Base-by-base conservation (phyloP, 495 filamentous ascomycete species). In the Thermothielavioides terrestris region DNA sequence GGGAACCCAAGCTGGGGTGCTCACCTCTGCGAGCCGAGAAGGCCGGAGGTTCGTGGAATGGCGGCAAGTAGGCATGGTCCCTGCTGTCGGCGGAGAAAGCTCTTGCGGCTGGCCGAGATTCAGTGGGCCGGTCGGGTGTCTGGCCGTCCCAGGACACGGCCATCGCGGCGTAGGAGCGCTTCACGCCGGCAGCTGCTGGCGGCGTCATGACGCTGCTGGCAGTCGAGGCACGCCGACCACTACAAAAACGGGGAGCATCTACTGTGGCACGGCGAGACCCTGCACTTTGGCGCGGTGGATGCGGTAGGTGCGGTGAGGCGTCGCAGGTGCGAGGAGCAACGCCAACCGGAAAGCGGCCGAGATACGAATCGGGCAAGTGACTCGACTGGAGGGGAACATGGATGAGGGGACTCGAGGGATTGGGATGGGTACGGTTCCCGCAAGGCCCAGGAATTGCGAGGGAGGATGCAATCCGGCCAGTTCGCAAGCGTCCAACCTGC, bases 91-190 rank as follows among this genome's bases (percentile, higher is more conserved):
- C 18, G 25, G 49, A 43, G 25, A 43, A 37, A 4, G 44, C 11
- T 12, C 40, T 48, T 14, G 52, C 41, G 10, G 31, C 6, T 20
- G 49, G 46, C 26, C 38, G 35, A 36, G 14, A 23, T 40, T 42
- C 37, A 10, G 41, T 34, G 18, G 28, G 43, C 17, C 44, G 1
- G 7, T 41, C 36, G 23, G 47, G 18, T 12, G 31, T 21, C 18
- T 41, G 42, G 21, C 35, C 46, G n/a, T 51, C 37, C 55, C 54
- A 54, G 7, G 44, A 23, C 18, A 15, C 35, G 43, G 54, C 52
- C 55, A 59, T 57, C 20, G 45, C 38, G n/a, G 61, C 40, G 25
- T 52, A 59, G 26, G 58, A 49, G 18, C 61, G 58, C 53, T 64
- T 64, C 28, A 59, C 38, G 41, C 61, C 59, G 4, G 42, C 34